These are phyloP conservation scores for Akanthomyces uredinophilus DNA, from an alignment of 2,329 filamentous ascomycete genomes.

Conservation along the genomic window DNA sequence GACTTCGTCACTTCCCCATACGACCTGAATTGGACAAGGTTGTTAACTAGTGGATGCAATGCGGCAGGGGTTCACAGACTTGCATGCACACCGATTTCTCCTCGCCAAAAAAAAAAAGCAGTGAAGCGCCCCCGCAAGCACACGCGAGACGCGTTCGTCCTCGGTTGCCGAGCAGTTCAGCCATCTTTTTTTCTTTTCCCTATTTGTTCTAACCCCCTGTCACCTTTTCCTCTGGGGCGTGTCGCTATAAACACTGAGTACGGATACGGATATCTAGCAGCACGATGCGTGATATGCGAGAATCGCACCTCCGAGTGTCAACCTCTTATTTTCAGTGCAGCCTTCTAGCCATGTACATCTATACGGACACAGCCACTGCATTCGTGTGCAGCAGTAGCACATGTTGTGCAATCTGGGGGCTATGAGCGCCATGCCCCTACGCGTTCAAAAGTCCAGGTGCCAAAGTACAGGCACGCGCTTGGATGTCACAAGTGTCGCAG, in stretches of 20 bases:
- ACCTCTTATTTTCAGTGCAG: background rate
- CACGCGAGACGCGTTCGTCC: conserved; percentile 1
- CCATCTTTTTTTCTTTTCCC: background rate
- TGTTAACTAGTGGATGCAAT: background rate
- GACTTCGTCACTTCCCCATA: background rate
- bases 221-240: background rate
- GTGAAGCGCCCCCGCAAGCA: background rate
- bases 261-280: no score
- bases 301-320: background rate
- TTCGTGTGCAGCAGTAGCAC: background rate
- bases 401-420: background rate
- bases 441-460: background rate
- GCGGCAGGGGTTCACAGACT: background rate
- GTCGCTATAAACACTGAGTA: background rate
- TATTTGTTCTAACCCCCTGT: background rate
- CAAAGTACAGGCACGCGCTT: no score
- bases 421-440: background rate
- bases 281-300: background rate
- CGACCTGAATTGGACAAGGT: background rate
- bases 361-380: no score
- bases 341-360: background rate
- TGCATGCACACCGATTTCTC: background rate
- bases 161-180: conserved; percentile 1
- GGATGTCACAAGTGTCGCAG: background rate
- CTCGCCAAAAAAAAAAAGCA: background rate